Evolutionary conservation across 495 filamentous ascomycete species (phyloP).

Genomic region (Pyrenula massariospora): DNA sequence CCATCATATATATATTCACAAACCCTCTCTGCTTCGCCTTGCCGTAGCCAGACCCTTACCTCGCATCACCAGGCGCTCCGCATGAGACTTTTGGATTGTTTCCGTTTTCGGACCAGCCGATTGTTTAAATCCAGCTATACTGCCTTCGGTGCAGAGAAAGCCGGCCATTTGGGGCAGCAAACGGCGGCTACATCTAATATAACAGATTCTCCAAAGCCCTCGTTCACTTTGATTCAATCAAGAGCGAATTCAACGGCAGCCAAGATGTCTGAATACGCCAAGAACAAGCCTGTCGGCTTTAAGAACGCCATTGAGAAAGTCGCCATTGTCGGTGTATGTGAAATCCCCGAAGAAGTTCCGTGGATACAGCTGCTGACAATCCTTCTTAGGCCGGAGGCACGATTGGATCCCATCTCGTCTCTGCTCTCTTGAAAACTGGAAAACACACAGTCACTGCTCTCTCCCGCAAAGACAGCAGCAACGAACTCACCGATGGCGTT

Average conservation of each 20-base stretch:
- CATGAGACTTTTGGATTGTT: neutral
- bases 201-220: neutral
- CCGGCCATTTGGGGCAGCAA: neutral
- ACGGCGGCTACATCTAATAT: neutral
- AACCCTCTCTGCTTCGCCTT: neutral
- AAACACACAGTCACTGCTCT: conserved; percentile 44
- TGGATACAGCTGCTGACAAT: neutral
- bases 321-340: conserved; percentile 18
- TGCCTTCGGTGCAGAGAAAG: neutral
- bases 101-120: neutral
- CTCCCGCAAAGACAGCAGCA: conserved; percentile 29
- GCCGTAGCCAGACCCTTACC: neutral
- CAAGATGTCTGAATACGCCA: conserved; percentile 4
- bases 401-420: conserved; percentile 28
- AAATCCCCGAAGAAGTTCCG: neutral
- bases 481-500: conserved; percentile 24
- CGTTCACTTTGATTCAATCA: neutral
- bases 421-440: conserved; percentile 31
- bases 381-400: conserved; percentile 32
- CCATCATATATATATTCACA: neutral
- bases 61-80: neutral
- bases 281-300: conserved; percentile 6
- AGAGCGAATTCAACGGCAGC: conserved; percentile 1
- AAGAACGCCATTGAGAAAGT: conserved; percentile 16
- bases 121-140: neutral